Percentiles rank a stretch among this genome's conserved stretches.
Evolutionary conservation across 768 basidiomycete genomes (phyloP).

Genomic region (Leccinellum rugosiceps): DNA sequence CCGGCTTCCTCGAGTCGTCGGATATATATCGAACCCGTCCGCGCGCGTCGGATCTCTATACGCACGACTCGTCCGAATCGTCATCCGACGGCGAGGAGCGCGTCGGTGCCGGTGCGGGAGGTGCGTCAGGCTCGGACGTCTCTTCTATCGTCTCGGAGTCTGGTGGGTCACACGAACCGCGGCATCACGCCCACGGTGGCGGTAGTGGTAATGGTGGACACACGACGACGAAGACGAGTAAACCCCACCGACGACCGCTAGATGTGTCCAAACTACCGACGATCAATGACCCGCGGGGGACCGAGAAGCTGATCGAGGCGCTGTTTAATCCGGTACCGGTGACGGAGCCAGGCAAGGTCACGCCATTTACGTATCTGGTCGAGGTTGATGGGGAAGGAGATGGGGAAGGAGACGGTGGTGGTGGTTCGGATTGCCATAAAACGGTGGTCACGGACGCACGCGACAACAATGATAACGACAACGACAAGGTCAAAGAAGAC

Average conservation of each 20-base stretch:
- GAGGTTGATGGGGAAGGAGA: constrained; percentile 25
- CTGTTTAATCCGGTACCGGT: constrained; percentile 71
- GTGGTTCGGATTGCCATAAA: not conserved
- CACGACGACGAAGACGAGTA: constrained; percentile 9
- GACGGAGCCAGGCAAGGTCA: constrained; percentile 21
- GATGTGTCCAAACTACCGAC: constrained; percentile 42
- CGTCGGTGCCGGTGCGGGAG: not conserved
- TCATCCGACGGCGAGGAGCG: constrained; percentile 23
- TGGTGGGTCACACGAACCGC: not conserved
- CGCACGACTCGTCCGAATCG: constrained; percentile 21
- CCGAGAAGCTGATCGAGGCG: constrained; percentile 73
- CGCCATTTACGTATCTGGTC: constrained; percentile 38
- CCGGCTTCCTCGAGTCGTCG: constrained; percentile 53
- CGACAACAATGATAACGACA: not conserved
- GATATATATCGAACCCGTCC: constrained; percentile 53
- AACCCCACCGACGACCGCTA: constrained; percentile 27
- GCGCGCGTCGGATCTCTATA: constrained; percentile 47
- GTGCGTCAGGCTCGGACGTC: constrained; percentile 12
- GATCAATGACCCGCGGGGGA: constrained; percentile 59
- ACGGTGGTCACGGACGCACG: not conserved
- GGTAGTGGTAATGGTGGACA: not conserved
- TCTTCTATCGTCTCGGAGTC: constrained; percentile 22
- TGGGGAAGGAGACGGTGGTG: constrained; percentile 11
- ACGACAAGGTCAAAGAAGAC: not conserved
- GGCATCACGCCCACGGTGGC: not conserved